phyloP scores from a whole-genome alignment of 2,329 filamentous ascomycete species.

The Fusarium domesticum region DNA sequence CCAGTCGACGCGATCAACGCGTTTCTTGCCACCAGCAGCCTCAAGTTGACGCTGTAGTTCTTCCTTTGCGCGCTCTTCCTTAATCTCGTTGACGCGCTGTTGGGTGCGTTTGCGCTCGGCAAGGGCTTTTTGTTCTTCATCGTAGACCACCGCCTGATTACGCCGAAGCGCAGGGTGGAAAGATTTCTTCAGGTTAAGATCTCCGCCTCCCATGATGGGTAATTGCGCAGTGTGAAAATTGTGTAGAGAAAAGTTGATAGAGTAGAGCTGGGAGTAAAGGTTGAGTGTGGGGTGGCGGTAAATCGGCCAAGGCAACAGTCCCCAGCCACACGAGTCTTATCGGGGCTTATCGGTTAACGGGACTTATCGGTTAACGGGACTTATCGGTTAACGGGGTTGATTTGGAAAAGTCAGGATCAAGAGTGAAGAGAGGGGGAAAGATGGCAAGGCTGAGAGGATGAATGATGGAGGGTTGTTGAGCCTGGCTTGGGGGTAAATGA shows the following conservation, averaged over 20 bases:
- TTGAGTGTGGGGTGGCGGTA: constrained; percentile 20
- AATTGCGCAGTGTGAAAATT: constrained; percentile 1
- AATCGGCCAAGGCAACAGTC: constrained; percentile 8
- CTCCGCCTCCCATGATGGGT: constrained; percentile 79
- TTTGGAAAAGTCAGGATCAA: too few species aligned
- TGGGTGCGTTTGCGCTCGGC: constrained; percentile 94
- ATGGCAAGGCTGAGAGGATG: too few species aligned
- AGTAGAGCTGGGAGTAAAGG: not conserved
- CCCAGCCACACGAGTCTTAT: constrained; percentile 15
- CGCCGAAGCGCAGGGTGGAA: constrained; percentile 89
- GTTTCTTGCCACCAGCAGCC: constrained; percentile 77
- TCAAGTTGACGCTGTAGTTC: constrained; percentile 89
- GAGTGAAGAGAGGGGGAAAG: too few species aligned
- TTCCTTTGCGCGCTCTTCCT: constrained; percentile 88
- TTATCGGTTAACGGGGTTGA: too few species aligned
- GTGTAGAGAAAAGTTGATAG: constrained; percentile 9
- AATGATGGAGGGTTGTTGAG: too few species aligned
- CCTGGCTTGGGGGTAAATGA: too few species aligned
- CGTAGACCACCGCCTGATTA: constrained; percentile 88
- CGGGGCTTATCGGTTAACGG: constrained; percentile 18
- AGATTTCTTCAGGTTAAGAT: constrained; percentile 92
- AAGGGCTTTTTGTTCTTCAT: constrained; percentile 87
- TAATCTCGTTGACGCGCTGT: constrained; percentile 86
- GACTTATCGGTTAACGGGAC: not conserved
- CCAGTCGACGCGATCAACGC: constrained; percentile 87